Percentiles rank a stretch among this genome's conserved stretches.
Conservation (phyloP, 306 rosid species). For the Lablab purpureus region DNA sequence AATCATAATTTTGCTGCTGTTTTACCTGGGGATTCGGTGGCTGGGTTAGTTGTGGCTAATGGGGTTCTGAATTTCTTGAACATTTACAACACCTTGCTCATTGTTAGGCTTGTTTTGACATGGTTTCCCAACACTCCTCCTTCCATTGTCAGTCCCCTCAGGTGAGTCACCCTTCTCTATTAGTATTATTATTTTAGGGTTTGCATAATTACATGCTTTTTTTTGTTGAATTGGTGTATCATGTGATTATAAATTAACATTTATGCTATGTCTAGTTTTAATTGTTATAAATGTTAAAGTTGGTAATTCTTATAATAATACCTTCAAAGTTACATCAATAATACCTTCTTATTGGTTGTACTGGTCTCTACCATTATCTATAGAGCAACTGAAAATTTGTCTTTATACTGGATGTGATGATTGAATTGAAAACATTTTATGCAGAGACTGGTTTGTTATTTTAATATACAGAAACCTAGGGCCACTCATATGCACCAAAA, state of each 20-base stretch:
- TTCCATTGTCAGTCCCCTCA: slow-evolving; percentile 87
- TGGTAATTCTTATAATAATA: too few species aligned
- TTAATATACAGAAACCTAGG: neutral
- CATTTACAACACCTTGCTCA: slow-evolving; percentile 82
- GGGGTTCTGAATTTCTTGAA: slow-evolving; percentile 85
- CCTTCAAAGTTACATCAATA: too few species aligned
- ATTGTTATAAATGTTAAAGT: too few species aligned
- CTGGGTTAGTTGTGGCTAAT: slow-evolving; percentile 83
- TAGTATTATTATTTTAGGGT: neutral
- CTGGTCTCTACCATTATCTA: neutral
- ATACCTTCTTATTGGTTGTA: too few species aligned
- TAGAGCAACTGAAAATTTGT: neutral
- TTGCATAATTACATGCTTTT: neutral
- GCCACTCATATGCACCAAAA: neutral
- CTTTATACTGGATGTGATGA: neutral
- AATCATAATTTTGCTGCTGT: slow-evolving; percentile 84
- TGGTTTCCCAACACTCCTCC: slow-evolving; percentile 97
- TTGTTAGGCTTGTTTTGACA: slow-evolving; percentile 92
- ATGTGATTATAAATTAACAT: too few species aligned
- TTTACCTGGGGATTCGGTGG: slow-evolving; percentile 91
- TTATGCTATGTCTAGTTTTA: too few species aligned
- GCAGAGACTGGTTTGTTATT: too few species aligned
- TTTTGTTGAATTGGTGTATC: neutral
- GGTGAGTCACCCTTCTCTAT: slow-evolving; percentile 48
- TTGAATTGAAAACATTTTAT: neutral